phyloP scores from a whole-genome alignment of 2,329 filamentous ascomycete genomes.

The Monilinia aucupariae region DNA sequence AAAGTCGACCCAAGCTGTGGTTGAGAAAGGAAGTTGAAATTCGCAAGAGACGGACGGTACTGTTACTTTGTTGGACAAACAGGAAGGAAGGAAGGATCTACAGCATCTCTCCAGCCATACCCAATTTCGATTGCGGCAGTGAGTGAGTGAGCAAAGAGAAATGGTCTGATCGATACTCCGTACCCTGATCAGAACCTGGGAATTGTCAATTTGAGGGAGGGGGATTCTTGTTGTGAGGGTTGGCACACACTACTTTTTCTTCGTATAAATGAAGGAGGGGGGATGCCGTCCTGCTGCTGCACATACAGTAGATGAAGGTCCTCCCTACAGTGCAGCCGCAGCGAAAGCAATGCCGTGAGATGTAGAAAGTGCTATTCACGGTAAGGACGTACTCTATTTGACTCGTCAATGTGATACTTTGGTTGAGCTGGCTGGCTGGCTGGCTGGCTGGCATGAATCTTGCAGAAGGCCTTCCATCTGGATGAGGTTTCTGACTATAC shows the following conservation, averaged over 20 bases:
- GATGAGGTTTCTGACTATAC: background rate
- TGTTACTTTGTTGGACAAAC: background rate
- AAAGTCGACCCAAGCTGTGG: slow-evolving; percentile 1
- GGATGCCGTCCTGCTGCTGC: background rate
- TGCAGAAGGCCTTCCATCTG: slow-evolving; percentile 9
- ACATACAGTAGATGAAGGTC: background rate
- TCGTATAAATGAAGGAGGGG: slow-evolving; percentile 1
- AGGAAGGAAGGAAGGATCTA: slow-evolving; percentile 12
- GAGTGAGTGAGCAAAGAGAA: background rate
- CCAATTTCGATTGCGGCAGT: background rate
- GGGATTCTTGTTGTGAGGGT: background rate
- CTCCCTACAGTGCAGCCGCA: background rate
- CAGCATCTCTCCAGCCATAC: background rate
- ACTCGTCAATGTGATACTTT: slow-evolving; percentile 1
- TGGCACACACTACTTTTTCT: background rate
- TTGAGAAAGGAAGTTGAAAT: slow-evolving; percentile 3
- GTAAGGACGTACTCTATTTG: background rate
- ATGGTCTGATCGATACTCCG: background rate
- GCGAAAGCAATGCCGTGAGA: background rate
- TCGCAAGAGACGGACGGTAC: background rate
- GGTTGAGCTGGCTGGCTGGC: too few relatives aligned
- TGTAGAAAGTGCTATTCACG: background rate
- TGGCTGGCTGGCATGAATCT: slow-evolving; percentile 8
- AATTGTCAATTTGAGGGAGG: background rate
- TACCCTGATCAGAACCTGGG: background rate